These are phyloP conservation scores for Aureobasidium namibiae DNA, from an alignment of 2,329 filamentous ascomycete genomes.

Conservation along the genomic window DNA sequence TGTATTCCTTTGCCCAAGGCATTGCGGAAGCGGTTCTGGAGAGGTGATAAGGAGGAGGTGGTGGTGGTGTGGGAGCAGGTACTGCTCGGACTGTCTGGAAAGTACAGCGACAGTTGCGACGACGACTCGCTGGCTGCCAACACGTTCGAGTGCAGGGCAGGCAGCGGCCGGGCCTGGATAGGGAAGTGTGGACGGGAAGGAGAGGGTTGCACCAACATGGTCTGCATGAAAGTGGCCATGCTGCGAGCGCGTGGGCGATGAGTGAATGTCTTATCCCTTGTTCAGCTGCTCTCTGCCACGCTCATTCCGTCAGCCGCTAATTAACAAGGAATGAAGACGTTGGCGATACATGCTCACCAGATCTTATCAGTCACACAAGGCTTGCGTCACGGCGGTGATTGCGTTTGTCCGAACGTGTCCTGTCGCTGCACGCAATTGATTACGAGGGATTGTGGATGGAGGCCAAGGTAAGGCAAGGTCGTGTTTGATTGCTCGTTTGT, in stretches of 20 bases:
- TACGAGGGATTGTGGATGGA: too few relatives aligned
- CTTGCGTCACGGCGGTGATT: neutral
- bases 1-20: constrained; percentile 9
- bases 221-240: constrained; percentile 67
- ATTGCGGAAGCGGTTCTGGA: constrained; percentile 23
- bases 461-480: too few relatives aligned
- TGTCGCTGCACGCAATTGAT: too few relatives aligned
- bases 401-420: neutral
- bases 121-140: constrained; percentile 36
- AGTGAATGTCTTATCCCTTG: neutral
- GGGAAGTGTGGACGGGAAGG: constrained; percentile 27
- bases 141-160: constrained; percentile 34
- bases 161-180: constrained; percentile 29
- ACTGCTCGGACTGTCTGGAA: constrained; percentile 22
- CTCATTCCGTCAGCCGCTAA: constrained; percentile 4
- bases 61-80: neutral
- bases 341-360: neutral
- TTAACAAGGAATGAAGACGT: constrained; percentile 11
- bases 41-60: constrained; percentile 22
- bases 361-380: neutral
- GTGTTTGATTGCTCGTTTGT: constrained; percentile 1
- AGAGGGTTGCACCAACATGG: constrained; percentile 57
- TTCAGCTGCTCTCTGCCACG: constrained; percentile 1
- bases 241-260: constrained; percentile 33
- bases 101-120: constrained; percentile 20